Percentiles rank a stretch among this genome's conserved stretches.
phyloP scores from a whole-genome alignment of 75 land plant genomes.

The Pseudotsuga menziesii region DNA sequence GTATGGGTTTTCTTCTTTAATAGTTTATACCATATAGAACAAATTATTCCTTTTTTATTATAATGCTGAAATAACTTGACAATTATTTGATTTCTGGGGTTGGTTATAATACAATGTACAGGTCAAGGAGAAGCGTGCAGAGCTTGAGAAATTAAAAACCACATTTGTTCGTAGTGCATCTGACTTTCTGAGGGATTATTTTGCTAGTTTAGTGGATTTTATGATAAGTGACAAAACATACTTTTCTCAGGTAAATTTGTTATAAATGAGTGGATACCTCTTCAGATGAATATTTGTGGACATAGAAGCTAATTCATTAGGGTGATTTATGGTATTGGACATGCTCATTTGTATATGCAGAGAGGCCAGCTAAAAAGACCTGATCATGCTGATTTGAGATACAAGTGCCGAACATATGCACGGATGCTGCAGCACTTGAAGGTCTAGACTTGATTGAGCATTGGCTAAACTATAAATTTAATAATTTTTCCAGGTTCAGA shows the following conservation, averaged over 20 bases:
- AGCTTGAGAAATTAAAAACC: slow-evolving; percentile 75
- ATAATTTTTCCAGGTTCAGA: background rate
- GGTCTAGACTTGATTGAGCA: slow-evolving; percentile 29
- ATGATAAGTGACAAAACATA: slow-evolving; percentile 96
- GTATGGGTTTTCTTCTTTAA: background rate
- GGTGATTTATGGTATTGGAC: background rate
- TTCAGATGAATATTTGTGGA: background rate
- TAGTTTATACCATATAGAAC: background rate
- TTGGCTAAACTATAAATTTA: background rate
- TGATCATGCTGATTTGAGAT: slow-evolving; percentile 96
- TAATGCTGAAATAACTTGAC: background rate
- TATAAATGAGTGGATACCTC: background rate
- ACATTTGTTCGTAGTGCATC: slow-evolving; percentile 94
- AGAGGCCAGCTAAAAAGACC: slow-evolving; percentile 95
- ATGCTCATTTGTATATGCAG: slow-evolving; percentile 27
- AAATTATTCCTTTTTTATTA: background rate
- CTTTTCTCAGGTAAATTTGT: slow-evolving; percentile 82
- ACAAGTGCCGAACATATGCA: slow-evolving; percentile 97
- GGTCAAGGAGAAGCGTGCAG: slow-evolving; percentile 94
- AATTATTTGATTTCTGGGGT: slow-evolving; percentile 7
- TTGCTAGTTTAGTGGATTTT: slow-evolving; percentile 91
- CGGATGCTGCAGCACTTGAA: slow-evolving; percentile 93
- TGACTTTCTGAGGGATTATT: slow-evolving; percentile 90
- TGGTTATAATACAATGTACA: slow-evolving; percentile 19
- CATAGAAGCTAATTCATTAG: background rate